Conservation (phyloP, 2,329 filamentous ascomycete genomes). For the Daldinia eschscholtzii region DNA sequence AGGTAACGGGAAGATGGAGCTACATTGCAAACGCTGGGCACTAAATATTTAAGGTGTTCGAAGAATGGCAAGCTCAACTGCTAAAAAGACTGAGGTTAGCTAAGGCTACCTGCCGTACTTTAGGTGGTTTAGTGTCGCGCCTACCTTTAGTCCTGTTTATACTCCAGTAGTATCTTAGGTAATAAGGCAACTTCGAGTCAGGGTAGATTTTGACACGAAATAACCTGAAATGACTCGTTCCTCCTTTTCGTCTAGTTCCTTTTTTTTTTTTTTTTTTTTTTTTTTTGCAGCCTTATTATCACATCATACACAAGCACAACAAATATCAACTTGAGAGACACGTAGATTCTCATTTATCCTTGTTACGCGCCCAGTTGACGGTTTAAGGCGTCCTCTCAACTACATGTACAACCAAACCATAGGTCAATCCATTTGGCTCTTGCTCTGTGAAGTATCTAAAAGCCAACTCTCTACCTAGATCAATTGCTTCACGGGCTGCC, state of each 20-base stretch:
- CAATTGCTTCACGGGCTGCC: not conserved
- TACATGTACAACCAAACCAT: not conserved
- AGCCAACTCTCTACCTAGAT: not conserved
- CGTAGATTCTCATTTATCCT: not conserved
- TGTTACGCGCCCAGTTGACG: not conserved
- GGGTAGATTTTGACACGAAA: not conserved
- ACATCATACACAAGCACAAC: not conserved
- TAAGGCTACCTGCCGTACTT: not conserved
- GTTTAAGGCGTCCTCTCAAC: not conserved
- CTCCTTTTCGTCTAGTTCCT: not conserved
- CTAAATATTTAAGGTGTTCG: not conserved
- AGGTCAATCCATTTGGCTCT: not conserved
- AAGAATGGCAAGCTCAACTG: not conserved
- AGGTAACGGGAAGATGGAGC: not conserved
- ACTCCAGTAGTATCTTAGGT: not conserved
- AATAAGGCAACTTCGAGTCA: not conserved
- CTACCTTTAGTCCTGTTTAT: not conserved
- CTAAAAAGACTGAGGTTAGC: not conserved
- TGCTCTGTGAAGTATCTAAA: not conserved
- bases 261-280: too few relatives aligned
- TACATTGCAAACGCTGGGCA: not conserved
- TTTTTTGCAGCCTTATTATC: not conserved
- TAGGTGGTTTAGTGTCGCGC: conserved; percentile 4
- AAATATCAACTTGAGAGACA: not conserved
- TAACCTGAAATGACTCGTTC: not conserved